These are phyloP conservation scores for Tuber borchii DNA, from an alignment of 495 filamentous ascomycete genomes.

Conservation along the genomic window DNA sequence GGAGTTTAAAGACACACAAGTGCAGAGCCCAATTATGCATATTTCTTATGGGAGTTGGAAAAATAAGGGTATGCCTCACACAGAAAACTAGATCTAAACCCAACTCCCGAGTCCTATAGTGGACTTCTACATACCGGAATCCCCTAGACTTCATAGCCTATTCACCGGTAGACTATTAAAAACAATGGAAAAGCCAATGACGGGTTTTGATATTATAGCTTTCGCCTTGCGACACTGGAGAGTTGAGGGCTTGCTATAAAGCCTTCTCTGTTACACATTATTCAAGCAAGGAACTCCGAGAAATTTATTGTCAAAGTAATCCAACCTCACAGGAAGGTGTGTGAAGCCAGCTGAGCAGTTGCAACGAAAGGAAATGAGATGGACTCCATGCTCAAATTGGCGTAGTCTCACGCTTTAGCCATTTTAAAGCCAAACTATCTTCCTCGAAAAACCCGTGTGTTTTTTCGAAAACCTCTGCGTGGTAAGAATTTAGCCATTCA, in stretches of 20 bases:
- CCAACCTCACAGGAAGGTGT: not conserved
- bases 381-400: constrained; percentile 42
- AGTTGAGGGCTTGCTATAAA: not conserved
- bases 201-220: not conserved
- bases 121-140: not conserved
- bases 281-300: not conserved
- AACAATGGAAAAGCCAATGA: not conserved
- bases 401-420: constrained; percentile 80
- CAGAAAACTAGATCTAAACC: not conserved
- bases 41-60: not conserved
- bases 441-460: constrained; percentile 73
- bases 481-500: constrained; percentile 81
- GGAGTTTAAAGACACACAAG: not conserved
- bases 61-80: not conserved
- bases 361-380: not conserved
- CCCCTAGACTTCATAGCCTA: not conserved
- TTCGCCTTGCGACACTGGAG: not conserved
- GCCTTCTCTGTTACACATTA: not conserved
- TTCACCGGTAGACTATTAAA: not conserved
- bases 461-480: constrained; percentile 72
- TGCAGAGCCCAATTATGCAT: not conserved
- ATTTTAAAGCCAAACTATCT: constrained; percentile 61
- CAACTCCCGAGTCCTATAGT: not conserved
- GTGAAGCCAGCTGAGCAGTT: not conserved
- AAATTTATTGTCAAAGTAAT: not conserved